phyloP scores from a whole-genome alignment of 129 eudicot species.

The Ambrosia artemisiifolia region DNA sequence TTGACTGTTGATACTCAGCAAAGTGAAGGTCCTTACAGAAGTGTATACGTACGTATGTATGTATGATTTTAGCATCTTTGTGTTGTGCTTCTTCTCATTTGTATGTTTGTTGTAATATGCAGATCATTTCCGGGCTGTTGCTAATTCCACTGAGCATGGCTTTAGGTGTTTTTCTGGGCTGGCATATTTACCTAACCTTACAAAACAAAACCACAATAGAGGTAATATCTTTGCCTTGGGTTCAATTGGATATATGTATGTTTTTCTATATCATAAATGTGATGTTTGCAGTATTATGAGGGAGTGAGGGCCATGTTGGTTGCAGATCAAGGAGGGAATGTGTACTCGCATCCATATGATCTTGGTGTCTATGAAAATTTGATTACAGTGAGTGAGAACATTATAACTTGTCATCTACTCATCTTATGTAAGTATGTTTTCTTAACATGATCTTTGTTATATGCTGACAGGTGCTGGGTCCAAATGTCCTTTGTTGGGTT shows the following conservation, averaged over 20 bases:
- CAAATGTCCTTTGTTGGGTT: constrained; percentile 69
- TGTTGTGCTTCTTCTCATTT: background rate
- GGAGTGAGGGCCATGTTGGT: constrained; percentile 98
- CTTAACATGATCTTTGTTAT: background rate
- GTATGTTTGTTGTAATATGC: constrained; percentile 14
- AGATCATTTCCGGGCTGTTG: constrained; percentile 67
- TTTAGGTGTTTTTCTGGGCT: constrained; percentile 58
- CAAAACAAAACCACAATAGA: constrained; percentile 93
- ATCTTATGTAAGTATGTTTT: background rate
- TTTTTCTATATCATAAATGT: background rate
- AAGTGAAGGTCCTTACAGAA: constrained; percentile 49
- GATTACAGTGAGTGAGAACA: constrained; percentile 48
- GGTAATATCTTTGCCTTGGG: constrained; percentile 33
- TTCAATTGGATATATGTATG: too few species aligned
- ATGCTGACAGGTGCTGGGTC: constrained; percentile 62
- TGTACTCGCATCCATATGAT: constrained; percentile 82
- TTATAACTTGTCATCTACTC: background rate
- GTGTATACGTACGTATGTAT: constrained; percentile 63
- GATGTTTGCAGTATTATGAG: constrained; percentile 60
- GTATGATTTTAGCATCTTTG: background rate
- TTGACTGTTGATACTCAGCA: constrained; percentile 48
- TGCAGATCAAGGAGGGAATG: constrained; percentile 84
- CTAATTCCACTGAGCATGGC: constrained; percentile 60
- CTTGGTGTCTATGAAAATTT: constrained; percentile 76
- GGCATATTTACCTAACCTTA: constrained; percentile 74